Evolutionary conservation across 139 green algal genomes (phyloP).

Genomic region (Coccomyxa sp.): DNA sequence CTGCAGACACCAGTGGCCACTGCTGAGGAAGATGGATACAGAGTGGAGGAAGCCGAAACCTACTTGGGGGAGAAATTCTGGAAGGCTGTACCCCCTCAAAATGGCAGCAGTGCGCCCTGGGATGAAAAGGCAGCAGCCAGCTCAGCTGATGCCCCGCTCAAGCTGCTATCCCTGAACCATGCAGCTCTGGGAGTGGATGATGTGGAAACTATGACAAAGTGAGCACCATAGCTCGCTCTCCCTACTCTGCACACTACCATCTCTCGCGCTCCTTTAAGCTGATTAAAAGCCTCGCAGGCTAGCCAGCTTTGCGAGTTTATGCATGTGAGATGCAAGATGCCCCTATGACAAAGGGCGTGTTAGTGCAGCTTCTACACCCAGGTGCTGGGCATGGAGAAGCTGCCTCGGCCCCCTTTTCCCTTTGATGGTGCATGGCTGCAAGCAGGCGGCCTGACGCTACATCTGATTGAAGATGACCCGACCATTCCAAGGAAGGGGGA

Average conservation of each 20-base stretch:
- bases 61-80: neutral
- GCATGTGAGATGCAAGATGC: neutral
- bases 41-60: neutral
- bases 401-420: conserved; percentile 5
- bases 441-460: conserved; percentile 8
- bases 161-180: conserved; percentile 4
- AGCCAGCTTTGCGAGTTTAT: neutral
- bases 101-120: neutral
- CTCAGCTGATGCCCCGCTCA: neutral
- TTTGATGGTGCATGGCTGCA: conserved; percentile 18
- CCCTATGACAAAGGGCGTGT: neutral
- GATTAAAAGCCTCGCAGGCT: neutral
- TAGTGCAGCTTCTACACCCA: neutral
- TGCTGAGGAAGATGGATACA: neutral
- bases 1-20: neutral
- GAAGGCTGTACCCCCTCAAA: neutral
- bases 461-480: conserved; percentile 12
- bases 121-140: neutral
- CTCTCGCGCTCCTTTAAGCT: neutral
- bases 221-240: neutral
- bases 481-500: neutral
- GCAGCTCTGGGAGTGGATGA: neutral
- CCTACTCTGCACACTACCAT: neutral
- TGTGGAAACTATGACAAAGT: neutral
- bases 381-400: conserved; percentile 4